These are phyloP conservation scores for Skeletonema menzelii DNA, from an alignment of 108 stramenopile species.

Conservation along the genomic window DNA sequence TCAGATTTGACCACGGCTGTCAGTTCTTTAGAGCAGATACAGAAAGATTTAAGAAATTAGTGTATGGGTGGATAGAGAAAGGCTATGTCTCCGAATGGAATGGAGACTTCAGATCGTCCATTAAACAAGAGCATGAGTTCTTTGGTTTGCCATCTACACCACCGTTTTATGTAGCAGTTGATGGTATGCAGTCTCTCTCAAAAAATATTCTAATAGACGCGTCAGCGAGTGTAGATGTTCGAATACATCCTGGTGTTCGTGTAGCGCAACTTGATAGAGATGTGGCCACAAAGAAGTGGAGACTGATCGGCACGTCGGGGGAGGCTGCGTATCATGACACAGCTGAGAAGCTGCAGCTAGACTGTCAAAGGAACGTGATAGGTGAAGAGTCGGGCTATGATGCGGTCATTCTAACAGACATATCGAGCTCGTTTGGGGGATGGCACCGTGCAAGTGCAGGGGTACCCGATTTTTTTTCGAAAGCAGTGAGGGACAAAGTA, in stretches of 20 bases:
- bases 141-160: conserved; percentile 57
- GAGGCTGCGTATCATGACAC: conserved; percentile 69
- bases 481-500: conserved; percentile 26
- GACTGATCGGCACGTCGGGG: conserved; percentile 42
- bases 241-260: conserved; percentile 36
- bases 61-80: conserved; percentile 37
- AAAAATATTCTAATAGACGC: conserved; percentile 12
- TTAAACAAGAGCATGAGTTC: conserved; percentile 37
- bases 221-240: not conserved
- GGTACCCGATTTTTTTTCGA: conserved; percentile 50
- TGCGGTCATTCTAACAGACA: conserved; percentile 65
- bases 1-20: conserved; percentile 67
- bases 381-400: conserved; percentile 40
- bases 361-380: not conserved
- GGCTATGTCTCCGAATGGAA: conserved; percentile 52
- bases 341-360: conserved; percentile 20
- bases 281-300: conserved; percentile 42
- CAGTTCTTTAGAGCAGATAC: conserved; percentile 74
- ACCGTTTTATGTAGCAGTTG: conserved; percentile 46
- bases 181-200: conserved; percentile 33
- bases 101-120: conserved; percentile 42
- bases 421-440: conserved; percentile 44
- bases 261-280: conserved; percentile 43
- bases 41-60: conserved; percentile 22
- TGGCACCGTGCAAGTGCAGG: conserved; percentile 75